phyloP scores from a whole-genome alignment of 1,284 basidiomycete genomes.

The Cutaneotrichosporon sp. region DNA sequence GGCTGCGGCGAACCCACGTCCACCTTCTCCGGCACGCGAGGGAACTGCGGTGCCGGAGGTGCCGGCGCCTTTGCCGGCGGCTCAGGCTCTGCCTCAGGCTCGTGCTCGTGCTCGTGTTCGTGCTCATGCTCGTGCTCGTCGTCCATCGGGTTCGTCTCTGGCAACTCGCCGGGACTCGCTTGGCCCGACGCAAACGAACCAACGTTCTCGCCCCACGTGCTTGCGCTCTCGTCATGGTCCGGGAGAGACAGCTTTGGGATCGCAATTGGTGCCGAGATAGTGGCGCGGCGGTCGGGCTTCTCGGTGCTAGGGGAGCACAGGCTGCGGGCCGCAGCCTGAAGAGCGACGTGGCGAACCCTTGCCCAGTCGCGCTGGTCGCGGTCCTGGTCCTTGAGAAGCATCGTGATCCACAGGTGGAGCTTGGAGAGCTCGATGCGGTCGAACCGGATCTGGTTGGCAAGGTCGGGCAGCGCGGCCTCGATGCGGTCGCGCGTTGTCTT shows the following conservation, averaged over 20 bases:
- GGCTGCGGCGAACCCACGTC: background rate
- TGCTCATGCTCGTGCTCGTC: slow-evolving; percentile 2
- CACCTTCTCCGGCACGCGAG: background rate
- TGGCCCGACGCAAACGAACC: background rate
- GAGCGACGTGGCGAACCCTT: slow-evolving; percentile 66
- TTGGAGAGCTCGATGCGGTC: slow-evolving; percentile 72
- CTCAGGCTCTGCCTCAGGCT: background rate
- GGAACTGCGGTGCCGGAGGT: background rate
- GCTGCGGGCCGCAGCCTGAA: slow-evolving; percentile 67
- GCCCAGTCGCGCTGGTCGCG: slow-evolving; percentile 71
- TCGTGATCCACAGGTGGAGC: slow-evolving; percentile 69
- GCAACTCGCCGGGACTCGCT: slow-evolving; percentile 7
- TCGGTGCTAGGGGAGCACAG: slow-evolving; percentile 28
- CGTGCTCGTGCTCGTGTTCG: background rate
- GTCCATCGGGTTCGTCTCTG: slow-evolving; percentile 1
- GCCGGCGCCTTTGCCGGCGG: background rate
- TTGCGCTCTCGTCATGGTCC: slow-evolving; percentile 3
- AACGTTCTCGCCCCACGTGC: background rate
- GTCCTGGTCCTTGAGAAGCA: slow-evolving; percentile 71
- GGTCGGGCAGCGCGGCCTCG: slow-evolving; percentile 62
- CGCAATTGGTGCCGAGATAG: slow-evolving; percentile 16
- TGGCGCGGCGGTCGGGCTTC: slow-evolving; percentile 33
- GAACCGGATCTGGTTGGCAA: slow-evolving; percentile 67
- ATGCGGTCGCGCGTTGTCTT: slow-evolving; percentile 76
- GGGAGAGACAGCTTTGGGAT: slow-evolving; percentile 22